Evolutionary conservation across 2,329 filamentous ascomycete genomes (phyloP).

Genomic region (Hyphodiscus sp.): DNA sequence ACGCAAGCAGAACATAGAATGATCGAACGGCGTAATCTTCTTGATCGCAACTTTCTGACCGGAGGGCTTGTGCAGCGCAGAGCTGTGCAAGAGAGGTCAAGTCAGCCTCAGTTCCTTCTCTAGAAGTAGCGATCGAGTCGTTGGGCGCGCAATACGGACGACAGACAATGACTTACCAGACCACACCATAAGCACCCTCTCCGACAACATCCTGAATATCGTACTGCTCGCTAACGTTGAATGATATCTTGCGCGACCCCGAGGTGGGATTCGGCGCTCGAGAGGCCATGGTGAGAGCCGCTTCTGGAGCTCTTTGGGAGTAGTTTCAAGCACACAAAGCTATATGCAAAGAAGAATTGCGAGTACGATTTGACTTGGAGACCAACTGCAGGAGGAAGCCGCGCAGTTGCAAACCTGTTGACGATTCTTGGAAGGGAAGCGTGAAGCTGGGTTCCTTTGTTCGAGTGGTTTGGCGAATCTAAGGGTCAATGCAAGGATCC

Average conservation of each 20-base stretch:
- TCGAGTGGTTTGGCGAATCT: neutral
- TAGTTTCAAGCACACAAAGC: neutral
- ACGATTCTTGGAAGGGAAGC: neutral
- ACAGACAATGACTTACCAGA: slow-evolving; percentile 62
- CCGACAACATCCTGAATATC: slow-evolving; percentile 99
- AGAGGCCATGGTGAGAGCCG: slow-evolving; percentile 32
- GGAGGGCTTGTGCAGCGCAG: slow-evolving; percentile 95
- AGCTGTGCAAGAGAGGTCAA: slow-evolving; percentile 46
- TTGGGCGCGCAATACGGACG: neutral
- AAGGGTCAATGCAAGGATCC: slow-evolving; percentile 6
- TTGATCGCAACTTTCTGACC: slow-evolving; percentile 99
- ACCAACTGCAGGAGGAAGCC: neutral
- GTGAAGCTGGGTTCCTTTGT: slow-evolving; percentile 3
- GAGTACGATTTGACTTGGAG: neutral
- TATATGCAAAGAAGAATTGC: neutral
- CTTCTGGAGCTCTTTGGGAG: neutral
- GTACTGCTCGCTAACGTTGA: slow-evolving; percentile 99
- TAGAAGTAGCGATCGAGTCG: neutral
- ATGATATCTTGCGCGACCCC: slow-evolving; percentile 89
- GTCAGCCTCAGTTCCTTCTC: neutral
- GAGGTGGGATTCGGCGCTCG: slow-evolving; percentile 43
- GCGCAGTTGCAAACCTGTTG: neutral
- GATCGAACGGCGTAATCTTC: slow-evolving; percentile 99
- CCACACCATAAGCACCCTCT: slow-evolving; percentile 96
- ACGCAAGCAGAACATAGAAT: slow-evolving; percentile 96